These are phyloP conservation scores for Naganishia albida DNA, from an alignment of 1,284 basidiomycete genomes.

Conservation along the genomic window DNA sequence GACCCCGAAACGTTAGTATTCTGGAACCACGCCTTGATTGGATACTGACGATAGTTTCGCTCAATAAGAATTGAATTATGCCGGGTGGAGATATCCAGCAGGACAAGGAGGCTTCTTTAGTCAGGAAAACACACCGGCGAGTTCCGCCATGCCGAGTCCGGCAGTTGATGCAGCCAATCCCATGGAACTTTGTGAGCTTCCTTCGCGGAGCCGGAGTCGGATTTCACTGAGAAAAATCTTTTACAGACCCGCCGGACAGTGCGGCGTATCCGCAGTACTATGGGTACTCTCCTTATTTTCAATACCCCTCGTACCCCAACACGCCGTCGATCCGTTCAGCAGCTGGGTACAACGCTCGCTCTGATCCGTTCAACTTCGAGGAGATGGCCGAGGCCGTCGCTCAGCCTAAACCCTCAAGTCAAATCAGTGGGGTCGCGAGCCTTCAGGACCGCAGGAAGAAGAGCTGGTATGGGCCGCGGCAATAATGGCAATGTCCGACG, in stretches of 20 bases:
- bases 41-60: neutral
- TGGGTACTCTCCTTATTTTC: constrained; percentile 6
- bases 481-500: neutral
- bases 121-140: constrained; percentile 11
- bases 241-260: constrained; percentile 2
- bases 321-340: constrained; percentile 15
- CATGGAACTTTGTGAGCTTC: constrained; percentile 12
- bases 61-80: neutral
- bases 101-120: constrained; percentile 3
- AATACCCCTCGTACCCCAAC: constrained; percentile 18
- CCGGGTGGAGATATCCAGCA: constrained; percentile 12
- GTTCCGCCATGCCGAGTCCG: constrained; percentile 14
- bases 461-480: constrained; percentile 26
- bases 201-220: neutral
- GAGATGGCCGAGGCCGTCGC: constrained; percentile 13
- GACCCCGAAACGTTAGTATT: constrained; percentile 5
- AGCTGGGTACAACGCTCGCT: constrained; percentile 18
- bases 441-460: constrained; percentile 21
- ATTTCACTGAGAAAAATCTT: neutral
- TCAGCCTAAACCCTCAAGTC: neutral
- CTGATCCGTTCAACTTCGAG: constrained; percentile 20
- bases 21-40: neutral
- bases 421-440: neutral
- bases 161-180: constrained; percentile 7
- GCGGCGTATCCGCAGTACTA: neutral